Evolutionary conservation across 306 rosid genomes (phyloP).

Genomic region (Acacia acuminata): DNA sequence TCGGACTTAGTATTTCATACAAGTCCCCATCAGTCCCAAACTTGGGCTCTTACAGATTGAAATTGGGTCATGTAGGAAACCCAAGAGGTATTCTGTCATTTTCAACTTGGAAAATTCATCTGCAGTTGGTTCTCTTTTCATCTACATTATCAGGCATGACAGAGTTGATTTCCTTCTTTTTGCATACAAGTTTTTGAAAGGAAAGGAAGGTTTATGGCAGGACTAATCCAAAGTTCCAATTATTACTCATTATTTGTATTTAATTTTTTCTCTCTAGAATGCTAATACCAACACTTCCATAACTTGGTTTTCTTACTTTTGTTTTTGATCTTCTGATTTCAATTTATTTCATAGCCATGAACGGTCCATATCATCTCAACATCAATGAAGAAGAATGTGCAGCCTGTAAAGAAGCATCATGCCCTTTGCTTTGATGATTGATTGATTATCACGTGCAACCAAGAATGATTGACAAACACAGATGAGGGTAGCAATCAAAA

Average conservation of each 20-base stretch:
- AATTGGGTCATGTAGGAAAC: not conserved
- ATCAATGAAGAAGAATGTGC: not conserved
- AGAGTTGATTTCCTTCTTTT: not conserved
- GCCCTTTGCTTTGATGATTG: not conserved
- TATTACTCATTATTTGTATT: not conserved
- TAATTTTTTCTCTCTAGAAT: not conserved
- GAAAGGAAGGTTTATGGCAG: not conserved
- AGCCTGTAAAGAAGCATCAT: not conserved
- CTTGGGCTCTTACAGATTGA: not conserved
- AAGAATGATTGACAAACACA: not conserved
- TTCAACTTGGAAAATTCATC: not conserved
- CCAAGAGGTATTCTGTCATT: not conserved
- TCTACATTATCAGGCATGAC: not conserved
- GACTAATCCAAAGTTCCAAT: not conserved
- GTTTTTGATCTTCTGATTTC: not conserved
- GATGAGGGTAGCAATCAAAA: constrained; percentile 8
- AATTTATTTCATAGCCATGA: not conserved
- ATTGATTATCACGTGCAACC: not conserved
- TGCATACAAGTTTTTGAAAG: not conserved
- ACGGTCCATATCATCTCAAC: not conserved
- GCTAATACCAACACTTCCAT: not conserved
- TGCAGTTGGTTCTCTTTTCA: not conserved
- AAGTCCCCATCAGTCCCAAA: not conserved
- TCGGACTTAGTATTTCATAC: too few species aligned
- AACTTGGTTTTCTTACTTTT: not conserved